Evolutionary conservation across 192 early-diverging fungal species (phyloP), one percentile per base, ranked within the genome.

Genomic region (Geosiphon pyriformis): DNA sequence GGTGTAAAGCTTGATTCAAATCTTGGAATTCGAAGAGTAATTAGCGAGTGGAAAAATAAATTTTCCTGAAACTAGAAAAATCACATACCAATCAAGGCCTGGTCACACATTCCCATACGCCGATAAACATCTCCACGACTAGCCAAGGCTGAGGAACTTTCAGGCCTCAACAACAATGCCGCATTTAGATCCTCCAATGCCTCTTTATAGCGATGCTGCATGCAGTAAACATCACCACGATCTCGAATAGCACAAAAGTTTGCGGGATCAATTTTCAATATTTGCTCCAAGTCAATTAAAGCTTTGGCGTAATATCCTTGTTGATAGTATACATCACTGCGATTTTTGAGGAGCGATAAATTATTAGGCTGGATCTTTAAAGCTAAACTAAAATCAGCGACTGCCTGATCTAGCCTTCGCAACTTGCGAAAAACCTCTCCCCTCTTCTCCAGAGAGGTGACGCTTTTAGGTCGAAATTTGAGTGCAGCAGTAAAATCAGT

Each of bases 211-310:
- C 53, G 53, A 55, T 55, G 53, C 27, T 27, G 53, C 27, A 26
- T 55, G 2, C 53, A 55, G 25, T 55, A 55, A 4, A 55, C 53
- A 12, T 55, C 53, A 26, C 53, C 53, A 26, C 53, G 53, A 55
- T 55, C 53, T 20, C 53, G 53, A 55, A 55, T 55, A 1, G 53
- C 53, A 20, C 53, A 55, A 55, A 55, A 55, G 23, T 55, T 29
- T 11, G 12, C 53, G 1, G 53, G 53, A 26, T 55, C 53, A 10
- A 55, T 12, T 27, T 55, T 55, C 53, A 55, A 23, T 1, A 55
- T 29, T 20, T 55, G 20, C 11, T 55, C 27, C 1, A 55, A 23
- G 27, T 55, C 53, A 29, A 26, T 12, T 12, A 55, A 23, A 20
- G 53, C 53, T 55, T 55, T 55, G 18, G 22, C 27, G 12, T 55